These are phyloP conservation scores for Conticribra guillardii DNA, from an alignment of 108 stramenopile species.

Conservation along the genomic window DNA sequence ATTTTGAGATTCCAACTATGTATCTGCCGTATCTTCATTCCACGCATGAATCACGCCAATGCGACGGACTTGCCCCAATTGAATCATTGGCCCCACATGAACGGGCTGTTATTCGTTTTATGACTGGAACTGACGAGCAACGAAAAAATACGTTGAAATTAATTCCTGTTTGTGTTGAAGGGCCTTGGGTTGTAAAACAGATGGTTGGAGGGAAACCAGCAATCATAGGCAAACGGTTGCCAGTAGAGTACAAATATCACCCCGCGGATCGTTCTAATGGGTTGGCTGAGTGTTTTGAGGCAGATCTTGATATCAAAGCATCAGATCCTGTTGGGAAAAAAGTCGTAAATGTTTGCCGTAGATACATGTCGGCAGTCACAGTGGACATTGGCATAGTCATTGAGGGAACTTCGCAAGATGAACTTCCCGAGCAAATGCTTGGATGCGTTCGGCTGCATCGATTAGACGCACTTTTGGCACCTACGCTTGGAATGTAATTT, in stretches of 20 bases:
- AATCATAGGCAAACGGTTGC: slow-evolving; percentile 55
- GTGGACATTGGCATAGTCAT: slow-evolving; percentile 83
- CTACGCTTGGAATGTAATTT: no score
- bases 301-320: slow-evolving; percentile 74
- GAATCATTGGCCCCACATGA: slow-evolving; percentile 52
- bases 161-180: slow-evolving; percentile 44
- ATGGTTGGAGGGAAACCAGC: slow-evolving; percentile 53
- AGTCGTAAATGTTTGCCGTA: slow-evolving; percentile 63
- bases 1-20: slow-evolving; percentile 77
- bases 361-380: slow-evolving; percentile 73
- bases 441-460: slow-evolving; percentile 74
- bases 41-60: slow-evolving; percentile 41
- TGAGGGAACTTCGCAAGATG: slow-evolving; percentile 70
- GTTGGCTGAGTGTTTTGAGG: slow-evolving; percentile 75
- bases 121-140: slow-evolving; percentile 70
- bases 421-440: slow-evolving; percentile 86
- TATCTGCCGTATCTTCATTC: slow-evolving; percentile 64
- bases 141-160: slow-evolving; percentile 44
- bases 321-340: slow-evolving; percentile 74
- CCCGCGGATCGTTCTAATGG: slow-evolving; percentile 42
- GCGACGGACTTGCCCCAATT: slow-evolving; percentile 25
- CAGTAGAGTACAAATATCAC: slow-evolving; percentile 52
- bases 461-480: slow-evolving; percentile 75
- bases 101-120: slow-evolving; percentile 63
- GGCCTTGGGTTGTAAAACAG: slow-evolving; percentile 50